Conservation (phyloP, 1,284 basidiomycete species). For the Trichosporon sp. region DNA sequence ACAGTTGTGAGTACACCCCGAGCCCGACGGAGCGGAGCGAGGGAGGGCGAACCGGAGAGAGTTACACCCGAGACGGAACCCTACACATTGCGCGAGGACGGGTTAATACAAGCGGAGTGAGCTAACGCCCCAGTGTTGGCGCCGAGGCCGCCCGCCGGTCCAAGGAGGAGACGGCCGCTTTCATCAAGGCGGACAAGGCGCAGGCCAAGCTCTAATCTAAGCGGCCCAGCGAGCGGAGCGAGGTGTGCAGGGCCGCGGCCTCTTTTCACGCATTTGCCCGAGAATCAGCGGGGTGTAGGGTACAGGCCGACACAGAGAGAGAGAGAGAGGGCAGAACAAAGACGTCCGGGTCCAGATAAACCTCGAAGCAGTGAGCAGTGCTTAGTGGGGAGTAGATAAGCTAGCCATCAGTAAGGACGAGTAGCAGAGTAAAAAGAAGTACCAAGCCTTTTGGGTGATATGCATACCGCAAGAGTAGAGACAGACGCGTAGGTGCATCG, state of each 20-base stretch:
- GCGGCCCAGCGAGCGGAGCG: not conserved
- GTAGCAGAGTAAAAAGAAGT: not conserved
- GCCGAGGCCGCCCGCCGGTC: slow-evolving; percentile 27
- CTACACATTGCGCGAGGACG: no score
- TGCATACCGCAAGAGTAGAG: not conserved
- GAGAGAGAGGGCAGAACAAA: no score
- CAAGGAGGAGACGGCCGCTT: slow-evolving; percentile 19
- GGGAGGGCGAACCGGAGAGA: no score
- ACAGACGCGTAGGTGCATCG: not conserved
- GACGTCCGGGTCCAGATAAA: not conserved
- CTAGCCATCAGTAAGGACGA: not conserved
- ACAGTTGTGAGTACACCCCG: slow-evolving; percentile 23
- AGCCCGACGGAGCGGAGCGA: no score
- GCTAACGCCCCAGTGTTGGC: slow-evolving; percentile 28
- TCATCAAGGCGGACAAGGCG: slow-evolving; percentile 18
- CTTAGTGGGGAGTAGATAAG: not conserved
- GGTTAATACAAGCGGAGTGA: no score
- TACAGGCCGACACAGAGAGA: no score
- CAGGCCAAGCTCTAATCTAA: slow-evolving; percentile 28
- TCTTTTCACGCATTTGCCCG: no score
- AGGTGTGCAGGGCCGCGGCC: no score
- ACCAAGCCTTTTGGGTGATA: no score
- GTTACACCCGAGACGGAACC: no score
- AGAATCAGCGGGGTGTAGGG: no score
- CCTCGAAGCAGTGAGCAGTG: no score